Conservation (phyloP, 805 yeast species). For the Saccharomyces jurei region DNA sequence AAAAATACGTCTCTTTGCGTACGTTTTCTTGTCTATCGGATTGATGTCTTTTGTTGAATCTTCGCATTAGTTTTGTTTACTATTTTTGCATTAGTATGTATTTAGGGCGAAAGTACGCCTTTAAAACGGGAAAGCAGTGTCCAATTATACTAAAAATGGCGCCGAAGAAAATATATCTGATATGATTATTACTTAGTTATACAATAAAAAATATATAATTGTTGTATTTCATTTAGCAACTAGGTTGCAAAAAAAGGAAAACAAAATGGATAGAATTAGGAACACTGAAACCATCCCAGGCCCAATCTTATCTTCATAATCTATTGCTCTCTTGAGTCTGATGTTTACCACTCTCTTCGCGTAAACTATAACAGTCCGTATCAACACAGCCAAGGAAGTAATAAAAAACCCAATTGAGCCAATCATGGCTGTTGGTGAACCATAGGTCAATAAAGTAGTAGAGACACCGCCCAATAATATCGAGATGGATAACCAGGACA, state of each 20-base stretch:
- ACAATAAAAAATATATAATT: background rate
- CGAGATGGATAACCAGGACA: constrained; percentile 89
- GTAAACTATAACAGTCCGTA: constrained; percentile 67
- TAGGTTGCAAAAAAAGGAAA: constrained; percentile 43
- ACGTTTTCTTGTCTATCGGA: background rate
- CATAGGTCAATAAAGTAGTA: constrained; percentile 76
- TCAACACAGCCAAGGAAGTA: constrained; percentile 65
- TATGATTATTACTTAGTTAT: background rate
- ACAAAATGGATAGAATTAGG: constrained; percentile 59
- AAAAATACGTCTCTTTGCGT: background rate
- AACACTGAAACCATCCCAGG: constrained; percentile 76
- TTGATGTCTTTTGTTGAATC: background rate
- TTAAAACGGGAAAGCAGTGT: background rate
- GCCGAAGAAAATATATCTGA: background rate
- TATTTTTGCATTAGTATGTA: background rate
- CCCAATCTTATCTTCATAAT: constrained; percentile 82
- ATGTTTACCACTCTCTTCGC: constrained; percentile 76
- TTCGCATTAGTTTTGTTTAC: background rate
- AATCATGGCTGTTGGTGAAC: constrained; percentile 62
- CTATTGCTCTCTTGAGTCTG: constrained; percentile 71
- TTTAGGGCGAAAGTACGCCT: background rate
- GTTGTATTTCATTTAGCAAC: background rate
- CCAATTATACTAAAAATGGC: background rate
- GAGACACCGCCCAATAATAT: constrained; percentile 85
- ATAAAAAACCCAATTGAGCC: constrained; percentile 83